Base-by-base conservation (phyloP, 768 basidiomycete genomes). In the Pleurotus eryngii region DNA sequence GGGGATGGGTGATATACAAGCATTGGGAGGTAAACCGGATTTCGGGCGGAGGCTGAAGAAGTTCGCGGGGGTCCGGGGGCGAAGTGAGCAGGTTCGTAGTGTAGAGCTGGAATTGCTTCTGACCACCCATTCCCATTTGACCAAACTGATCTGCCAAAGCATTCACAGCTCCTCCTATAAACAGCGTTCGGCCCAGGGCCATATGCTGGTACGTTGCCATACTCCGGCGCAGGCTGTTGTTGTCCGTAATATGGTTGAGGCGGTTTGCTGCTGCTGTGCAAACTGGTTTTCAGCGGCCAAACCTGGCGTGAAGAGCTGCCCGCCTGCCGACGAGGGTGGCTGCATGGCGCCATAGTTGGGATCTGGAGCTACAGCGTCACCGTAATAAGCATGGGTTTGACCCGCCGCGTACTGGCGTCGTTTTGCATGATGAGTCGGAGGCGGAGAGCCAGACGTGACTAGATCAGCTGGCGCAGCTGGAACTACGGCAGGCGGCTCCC, bases 321-420 rank as follows among this genome's bases (percentile, higher is more conserved):
- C 76, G 17, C 74, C 74, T 12, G 67, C 67, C 17, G 65, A 75
- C 57, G 61, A 78, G 70, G 54, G 76, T 49, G 71, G 81, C 37
- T 72, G 66, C 56, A 73, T 78, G 74, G 68, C 15, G 67, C 69
- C 72, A 61, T 81, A 81, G 26, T 68, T 64, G 9, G 83, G 78
- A 49, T 83, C 83, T 37, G 72, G 62, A 3, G 73, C 74, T 24
- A 78, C 77, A 11, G 72, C 69, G 9, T 73, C 67, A 37, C 85
- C 83, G 62, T 92, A 92, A 69, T 95, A 95, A 2, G 83, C 92
- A 66, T 94, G 92, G 1, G 93, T 93, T 72, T 97, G 95, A 9
- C 92, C 95, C 3, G 92, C 86, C 49, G 95, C 95, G 69, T 98
- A 98, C 71, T 96, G 94, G 46, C 95, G 87, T 63, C 92, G 88